Evolutionary conservation across 1,284 basidiomycete genomes (phyloP).

Genomic region (Ceratorhiza oryzae-sativae): DNA sequence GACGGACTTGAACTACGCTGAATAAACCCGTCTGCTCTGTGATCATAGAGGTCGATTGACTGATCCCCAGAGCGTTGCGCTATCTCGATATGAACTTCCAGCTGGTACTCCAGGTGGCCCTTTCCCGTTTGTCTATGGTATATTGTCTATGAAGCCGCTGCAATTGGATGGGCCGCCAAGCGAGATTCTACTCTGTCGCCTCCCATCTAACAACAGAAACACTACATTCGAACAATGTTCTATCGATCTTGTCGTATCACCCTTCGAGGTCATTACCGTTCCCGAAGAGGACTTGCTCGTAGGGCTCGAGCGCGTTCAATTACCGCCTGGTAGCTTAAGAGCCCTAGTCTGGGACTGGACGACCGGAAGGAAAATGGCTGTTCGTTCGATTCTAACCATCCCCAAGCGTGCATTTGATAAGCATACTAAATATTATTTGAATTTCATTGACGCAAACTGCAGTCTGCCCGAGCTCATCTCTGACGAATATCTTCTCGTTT

Average conservation of each 20-base stretch:
- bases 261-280: neutral
- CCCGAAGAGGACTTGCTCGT: neutral
- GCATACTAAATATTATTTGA: neutral
- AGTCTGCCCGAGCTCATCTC: neutral
- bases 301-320: neutral
- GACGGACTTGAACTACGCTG: neutral
- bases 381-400: neutral
- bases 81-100: neutral
- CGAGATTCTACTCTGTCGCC: neutral
- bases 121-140: neutral
- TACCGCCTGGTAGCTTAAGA: neutral
- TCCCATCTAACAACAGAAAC: neutral
- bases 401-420: neutral
- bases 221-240: neutral
- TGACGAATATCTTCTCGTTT: neutral
- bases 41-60: neutral
- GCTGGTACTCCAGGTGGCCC: neutral
- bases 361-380: neutral
- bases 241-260: neutral
- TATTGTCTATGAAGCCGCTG: neutral
- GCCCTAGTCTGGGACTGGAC: neutral
- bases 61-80: neutral
- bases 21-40: neutral
- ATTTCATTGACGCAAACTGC: neutral
- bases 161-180: neutral